Base-by-base conservation (phyloP, 345 rosid genomes). In the Citrus australasica region DNA sequence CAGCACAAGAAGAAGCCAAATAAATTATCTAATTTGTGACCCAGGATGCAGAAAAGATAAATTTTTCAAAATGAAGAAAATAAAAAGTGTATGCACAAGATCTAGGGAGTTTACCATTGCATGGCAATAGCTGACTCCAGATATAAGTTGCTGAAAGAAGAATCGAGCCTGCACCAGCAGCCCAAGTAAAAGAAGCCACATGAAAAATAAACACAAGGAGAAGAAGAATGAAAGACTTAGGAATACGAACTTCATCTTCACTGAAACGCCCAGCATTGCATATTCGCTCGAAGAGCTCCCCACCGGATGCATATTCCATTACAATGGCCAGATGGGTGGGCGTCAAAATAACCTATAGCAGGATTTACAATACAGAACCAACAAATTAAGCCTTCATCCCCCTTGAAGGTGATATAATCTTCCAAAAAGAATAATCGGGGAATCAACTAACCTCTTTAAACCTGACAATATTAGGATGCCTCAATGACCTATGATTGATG, bases 271-370 rank as follows among this genome's bases (percentile, higher is more conserved):
- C 97, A 35, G 90, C 91, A 82, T 86, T 91, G 83, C 95, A 91
- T 79, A 93, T 95, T 53, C 97, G 88, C 82, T 91, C 97, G 2
- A 92, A 95, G 40, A 93, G 94, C 78, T 94, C 98, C 76, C 99
- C 99, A 7, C 99, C 97, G 71, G 97, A 89, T 37, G 97, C 98
- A 86, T 89, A 96, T 74, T 96, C 99, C 99, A 96, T 96, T 68
- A 88, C 92, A 78, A 96, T 96, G 67, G 98, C 98, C 73, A 96
- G 80, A 89, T 96, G 99, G 25, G 97, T 91, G 37, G 99, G 99
- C 25, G 99, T 94, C 77, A 96, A 88, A 67, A 92, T 85, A 61
- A 96, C 89, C 98, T 95, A 77, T 51, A 76, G 72, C 24, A 67
- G 69, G 16, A 56, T 56, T 27, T 67, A 76, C 22, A 69, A 56